phyloP scores from a whole-genome alignment of 2,329 filamentous ascomycete species.

The Sporothrix variecibatus region DNA sequence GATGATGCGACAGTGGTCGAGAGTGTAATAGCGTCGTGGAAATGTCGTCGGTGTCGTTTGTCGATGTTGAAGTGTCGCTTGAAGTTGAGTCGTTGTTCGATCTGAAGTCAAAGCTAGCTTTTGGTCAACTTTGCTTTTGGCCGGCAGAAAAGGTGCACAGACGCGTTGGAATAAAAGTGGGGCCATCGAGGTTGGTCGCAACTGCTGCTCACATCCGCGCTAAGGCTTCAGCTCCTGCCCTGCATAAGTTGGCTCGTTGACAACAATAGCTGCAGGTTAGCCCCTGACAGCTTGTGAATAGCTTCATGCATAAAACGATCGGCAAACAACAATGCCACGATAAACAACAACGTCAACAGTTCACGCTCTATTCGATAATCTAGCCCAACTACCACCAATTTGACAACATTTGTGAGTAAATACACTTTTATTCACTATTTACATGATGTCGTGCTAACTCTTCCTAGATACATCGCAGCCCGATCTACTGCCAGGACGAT shows the following conservation, averaged over 20 bases:
- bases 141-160: slow-evolving; percentile 20
- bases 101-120: neutral
- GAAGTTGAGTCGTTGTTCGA: neutral
- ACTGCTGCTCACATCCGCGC: neutral
- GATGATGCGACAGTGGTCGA: neutral
- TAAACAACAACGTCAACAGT: neutral
- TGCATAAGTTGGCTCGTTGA: neutral
- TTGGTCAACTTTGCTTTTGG: slow-evolving; percentile 1
- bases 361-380: neutral
- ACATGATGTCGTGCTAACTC: neutral
- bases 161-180: slow-evolving; percentile 21
- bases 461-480: neutral
- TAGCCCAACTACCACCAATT: too few relatives aligned
- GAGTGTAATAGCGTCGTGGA: neutral
- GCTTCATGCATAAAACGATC: neutral
- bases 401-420: too few relatives aligned
- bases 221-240: neutral
- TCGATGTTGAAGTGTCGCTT: neutral
- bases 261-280: neutral
- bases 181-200: neutral
- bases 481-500: slow-evolving; percentile 2
- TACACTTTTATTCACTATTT: neutral
- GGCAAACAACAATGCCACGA: neutral
- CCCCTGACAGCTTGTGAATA: neutral
- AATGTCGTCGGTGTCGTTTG: too few relatives aligned